phyloP scores from a whole-genome alignment of 75 land plant genomes.

The Pseudotsuga menziesii region DNA sequence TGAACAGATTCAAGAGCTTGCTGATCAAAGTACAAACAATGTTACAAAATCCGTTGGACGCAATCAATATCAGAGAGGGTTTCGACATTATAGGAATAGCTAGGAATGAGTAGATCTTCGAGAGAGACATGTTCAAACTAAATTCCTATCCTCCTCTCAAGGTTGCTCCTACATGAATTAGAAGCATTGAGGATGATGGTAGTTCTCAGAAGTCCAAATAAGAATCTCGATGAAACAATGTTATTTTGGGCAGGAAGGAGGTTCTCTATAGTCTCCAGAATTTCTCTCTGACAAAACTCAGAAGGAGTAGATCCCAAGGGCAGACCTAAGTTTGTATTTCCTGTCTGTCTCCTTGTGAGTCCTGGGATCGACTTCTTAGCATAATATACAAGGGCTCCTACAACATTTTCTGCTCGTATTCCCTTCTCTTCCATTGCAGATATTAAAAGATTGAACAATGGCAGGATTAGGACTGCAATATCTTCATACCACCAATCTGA shows the following conservation, averaged over 20 bases:
- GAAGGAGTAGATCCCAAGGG: conserved; percentile 15
- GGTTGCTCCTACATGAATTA: conserved; percentile 19
- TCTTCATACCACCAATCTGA: conserved; percentile 25
- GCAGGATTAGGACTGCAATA: conserved; percentile 18
- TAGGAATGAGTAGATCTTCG: conserved; percentile 77
- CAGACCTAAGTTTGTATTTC: not conserved
- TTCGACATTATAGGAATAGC: conserved; percentile 71
- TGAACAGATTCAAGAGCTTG: conserved; percentile 11
- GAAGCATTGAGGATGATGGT: conserved; percentile 55
- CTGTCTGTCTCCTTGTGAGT: conserved; percentile 21
- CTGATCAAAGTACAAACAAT: conserved; percentile 31
- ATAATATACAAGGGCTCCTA: conserved; percentile 18
- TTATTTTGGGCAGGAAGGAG: conserved; percentile 49
- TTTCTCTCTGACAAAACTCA: conserved; percentile 52
- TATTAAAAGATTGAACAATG: conserved; percentile 14
- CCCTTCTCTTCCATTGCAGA: conserved; percentile 22
- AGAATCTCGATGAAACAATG: conserved; percentile 18
- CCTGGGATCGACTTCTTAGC: conserved; percentile 27
- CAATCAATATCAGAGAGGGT: conserved; percentile 81
- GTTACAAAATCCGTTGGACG: conserved; percentile 52
- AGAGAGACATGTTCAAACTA: conserved; percentile 64
- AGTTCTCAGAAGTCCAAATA: conserved; percentile 63
- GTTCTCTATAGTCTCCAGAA: conserved; percentile 54
- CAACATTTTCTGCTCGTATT: conserved; percentile 13
- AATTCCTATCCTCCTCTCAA: conserved; percentile 66